Evolutionary conservation across 2,329 filamentous ascomycete species (phyloP).

Genomic region (Fusarium begoniae): DNA sequence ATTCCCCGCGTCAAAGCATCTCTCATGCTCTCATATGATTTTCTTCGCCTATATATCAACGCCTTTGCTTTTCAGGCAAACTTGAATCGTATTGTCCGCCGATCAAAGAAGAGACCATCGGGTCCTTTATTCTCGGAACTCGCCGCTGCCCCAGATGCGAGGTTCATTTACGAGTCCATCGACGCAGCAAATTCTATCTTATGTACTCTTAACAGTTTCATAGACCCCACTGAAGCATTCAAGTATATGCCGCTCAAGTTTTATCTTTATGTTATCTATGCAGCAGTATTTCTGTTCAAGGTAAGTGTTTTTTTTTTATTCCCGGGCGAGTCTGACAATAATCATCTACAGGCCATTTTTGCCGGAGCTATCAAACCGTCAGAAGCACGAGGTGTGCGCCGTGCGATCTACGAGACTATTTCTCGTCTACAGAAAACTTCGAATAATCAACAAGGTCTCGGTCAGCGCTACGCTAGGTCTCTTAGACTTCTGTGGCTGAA

Average conservation of each 20-base stretch:
- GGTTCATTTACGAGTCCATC: constrained; percentile 73
- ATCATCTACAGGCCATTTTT: neutral
- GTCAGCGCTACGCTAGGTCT: constrained; percentile 68
- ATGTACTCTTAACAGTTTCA: constrained; percentile 66
- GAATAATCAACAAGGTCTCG: constrained; percentile 66
- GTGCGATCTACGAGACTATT: constrained; percentile 67
- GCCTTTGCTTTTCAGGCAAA: constrained; percentile 81
- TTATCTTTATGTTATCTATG: constrained; percentile 70
- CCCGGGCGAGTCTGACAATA: neutral
- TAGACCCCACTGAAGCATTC: constrained; percentile 66
- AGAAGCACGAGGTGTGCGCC: constrained; percentile 64
- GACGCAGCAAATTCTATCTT: constrained; percentile 71
- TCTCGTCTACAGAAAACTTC: constrained; percentile 68
- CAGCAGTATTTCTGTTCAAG: constrained; percentile 73
- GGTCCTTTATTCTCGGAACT: constrained; percentile 60
- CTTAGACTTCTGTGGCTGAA: constrained; percentile 68
- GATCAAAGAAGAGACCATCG: constrained; percentile 45
- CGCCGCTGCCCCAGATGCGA: constrained; percentile 68
- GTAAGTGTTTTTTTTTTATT: constrained; percentile 41
- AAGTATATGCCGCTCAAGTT: constrained; percentile 72
- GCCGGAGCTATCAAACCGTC: constrained; percentile 66
- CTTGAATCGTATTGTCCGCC: constrained; percentile 57
- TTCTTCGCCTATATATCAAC: constrained; percentile 77
- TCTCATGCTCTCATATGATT: constrained; percentile 76
- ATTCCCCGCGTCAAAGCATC: constrained; percentile 73